Evolutionary conservation across 2,329 filamentous ascomycete genomes (phyloP), one percentile per base, ranked within the genome.

Genomic region (Emmonsiellopsis sp.): DNA sequence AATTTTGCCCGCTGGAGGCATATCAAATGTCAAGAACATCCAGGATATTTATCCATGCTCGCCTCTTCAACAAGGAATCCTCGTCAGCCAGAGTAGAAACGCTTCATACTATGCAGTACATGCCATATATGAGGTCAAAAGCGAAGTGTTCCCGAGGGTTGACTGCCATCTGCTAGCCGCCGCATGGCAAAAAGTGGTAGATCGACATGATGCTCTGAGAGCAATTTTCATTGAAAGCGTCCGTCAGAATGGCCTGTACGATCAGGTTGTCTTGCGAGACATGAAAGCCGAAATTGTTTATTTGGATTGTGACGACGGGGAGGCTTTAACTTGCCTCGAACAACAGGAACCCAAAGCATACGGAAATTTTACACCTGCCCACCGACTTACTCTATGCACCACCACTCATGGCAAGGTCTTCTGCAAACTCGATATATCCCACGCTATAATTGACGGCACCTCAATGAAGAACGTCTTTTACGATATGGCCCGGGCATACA

Each of bases 371-470:
- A 52, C 65, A 40, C 61, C 70, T 5, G 65, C 71, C 1, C 67
- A 74, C 55, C 65, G 63, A 17, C 56, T 72, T 21, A 68, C 64
- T 0, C 61, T 72, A 21, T 68, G 64, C 53, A 65, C 65, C 56
- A 67, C 66, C 17, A 61, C 56, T 17, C 47, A 54, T 1, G 58
- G 55, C 10, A 55, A 55, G 43, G 56, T 71, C 0, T 67, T 67
- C 56, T 64, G 67, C 36, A 71, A 69, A 49, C 59, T 75, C 6
- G 73, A 75, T 45, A 66, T 75, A 44, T 74, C 68, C 55, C 73
- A 75, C 56, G 69, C 68, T 9, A 70, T 75, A 52, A 69, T 66
- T 54, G 74, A 76, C 57, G 74, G 72, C 0, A 67, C 64, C 13
- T 75, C 73, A 0, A 66, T 73, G 27, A 63, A 67, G 1, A 69